phyloP scores from a whole-genome alignment of 2,329 filamentous ascomycete species.

The Colletotrichum paranaense region DNA sequence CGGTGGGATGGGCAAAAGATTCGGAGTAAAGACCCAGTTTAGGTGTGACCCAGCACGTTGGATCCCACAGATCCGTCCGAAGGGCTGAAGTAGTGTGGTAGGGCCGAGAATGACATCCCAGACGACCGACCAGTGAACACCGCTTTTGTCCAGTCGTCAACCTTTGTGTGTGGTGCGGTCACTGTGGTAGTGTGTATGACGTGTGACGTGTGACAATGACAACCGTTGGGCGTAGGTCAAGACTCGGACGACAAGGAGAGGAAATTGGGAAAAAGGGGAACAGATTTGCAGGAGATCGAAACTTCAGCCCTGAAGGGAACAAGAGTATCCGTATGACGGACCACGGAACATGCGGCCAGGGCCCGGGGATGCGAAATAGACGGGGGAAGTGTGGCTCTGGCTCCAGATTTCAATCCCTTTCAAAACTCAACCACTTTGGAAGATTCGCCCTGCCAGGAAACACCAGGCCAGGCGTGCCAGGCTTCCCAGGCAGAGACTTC shows the following conservation, averaged over 20 bases:
- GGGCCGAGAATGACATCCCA: slow-evolving; percentile 6
- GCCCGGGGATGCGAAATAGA: neutral
- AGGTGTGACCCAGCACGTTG: slow-evolving; percentile 25
- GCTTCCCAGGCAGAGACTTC: no score
- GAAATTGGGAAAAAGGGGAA: neutral
- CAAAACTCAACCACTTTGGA: neutral
- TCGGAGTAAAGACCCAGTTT: slow-evolving; percentile 7
- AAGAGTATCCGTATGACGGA: neutral
- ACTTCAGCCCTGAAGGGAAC: neutral
- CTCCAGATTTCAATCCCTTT: neutral
- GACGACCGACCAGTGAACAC: neutral
- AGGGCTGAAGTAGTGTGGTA: neutral
- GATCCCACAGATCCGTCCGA: slow-evolving; percentile 10
- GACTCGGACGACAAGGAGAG: neutral
- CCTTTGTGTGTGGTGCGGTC: neutral
- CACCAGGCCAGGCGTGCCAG: no score
- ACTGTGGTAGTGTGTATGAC: neutral
- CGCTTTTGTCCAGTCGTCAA: neutral
- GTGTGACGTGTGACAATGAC: neutral
- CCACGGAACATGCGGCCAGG: neutral
- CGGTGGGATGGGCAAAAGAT: slow-evolving; percentile 1
- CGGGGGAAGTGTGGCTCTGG: neutral
- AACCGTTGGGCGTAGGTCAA: neutral
- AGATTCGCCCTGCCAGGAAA: neutral
- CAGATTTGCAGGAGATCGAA: slow-evolving; percentile 12